Evolutionary conservation across 495 filamentous ascomycete species (phyloP).

Genomic region (Talaromyces thailandensis): DNA sequence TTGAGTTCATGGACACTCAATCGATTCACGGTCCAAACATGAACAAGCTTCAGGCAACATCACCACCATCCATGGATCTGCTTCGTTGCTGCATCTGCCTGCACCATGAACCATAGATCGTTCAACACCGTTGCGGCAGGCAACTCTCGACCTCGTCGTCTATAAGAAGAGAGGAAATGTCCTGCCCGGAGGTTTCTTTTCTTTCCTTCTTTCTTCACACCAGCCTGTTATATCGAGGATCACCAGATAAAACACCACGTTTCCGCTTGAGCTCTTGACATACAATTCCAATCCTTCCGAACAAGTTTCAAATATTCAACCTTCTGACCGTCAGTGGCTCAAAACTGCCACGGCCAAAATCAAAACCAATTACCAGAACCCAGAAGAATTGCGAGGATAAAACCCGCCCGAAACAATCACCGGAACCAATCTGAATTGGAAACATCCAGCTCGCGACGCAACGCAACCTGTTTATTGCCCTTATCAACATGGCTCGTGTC

Average conservation of each 20-base stretch:
- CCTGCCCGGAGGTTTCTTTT: neutral
- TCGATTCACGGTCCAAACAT: neutral
- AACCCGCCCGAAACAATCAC: neutral
- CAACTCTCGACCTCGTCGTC: neutral
- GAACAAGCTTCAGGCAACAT: neutral
- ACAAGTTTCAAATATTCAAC: neutral
- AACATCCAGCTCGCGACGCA: neutral
- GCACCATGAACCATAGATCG: neutral
- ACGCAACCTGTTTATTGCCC: neutral
- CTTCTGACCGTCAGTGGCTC: neutral
- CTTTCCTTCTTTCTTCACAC: neutral
- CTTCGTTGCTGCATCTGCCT: neutral
- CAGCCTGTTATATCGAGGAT: neutral
- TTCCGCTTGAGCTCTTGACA: constrained; percentile 1
- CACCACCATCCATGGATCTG: neutral
- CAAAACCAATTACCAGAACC: neutral
- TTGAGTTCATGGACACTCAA: neutral
- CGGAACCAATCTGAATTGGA: neutral
- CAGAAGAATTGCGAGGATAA: neutral
- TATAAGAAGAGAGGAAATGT: neutral
- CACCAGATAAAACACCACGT: neutral
- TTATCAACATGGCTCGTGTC: constrained; percentile 7
- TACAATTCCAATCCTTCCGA: neutral
- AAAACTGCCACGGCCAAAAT: neutral
- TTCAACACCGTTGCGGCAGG: no score